Evolutionary conservation across 768 basidiomycete genomes (phyloP).

Genomic region (Trametes maxima): DNA sequence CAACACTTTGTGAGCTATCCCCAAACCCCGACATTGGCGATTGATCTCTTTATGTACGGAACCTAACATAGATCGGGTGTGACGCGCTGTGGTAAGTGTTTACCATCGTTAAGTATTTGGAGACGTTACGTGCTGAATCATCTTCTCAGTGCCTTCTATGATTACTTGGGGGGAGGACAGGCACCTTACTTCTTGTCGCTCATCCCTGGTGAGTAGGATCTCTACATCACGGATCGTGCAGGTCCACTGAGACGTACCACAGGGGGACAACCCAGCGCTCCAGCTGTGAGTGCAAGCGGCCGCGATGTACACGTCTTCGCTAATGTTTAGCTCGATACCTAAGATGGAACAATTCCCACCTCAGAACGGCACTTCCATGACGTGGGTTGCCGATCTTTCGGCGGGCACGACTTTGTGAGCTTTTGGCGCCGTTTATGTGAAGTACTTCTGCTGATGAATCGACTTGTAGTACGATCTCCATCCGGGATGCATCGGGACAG

Average conservation of each 20-base stretch:
- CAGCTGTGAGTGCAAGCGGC: slow-evolving; percentile 46
- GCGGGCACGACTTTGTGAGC: slow-evolving; percentile 51
- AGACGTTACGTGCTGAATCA: neutral
- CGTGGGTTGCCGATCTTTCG: slow-evolving; percentile 58
- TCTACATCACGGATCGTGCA: neutral
- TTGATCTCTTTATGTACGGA: neutral
- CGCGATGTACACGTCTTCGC: neutral
- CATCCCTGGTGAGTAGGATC: slow-evolving; percentile 55
- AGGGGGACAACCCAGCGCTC: slow-evolving; percentile 57
- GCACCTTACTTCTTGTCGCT: slow-evolving; percentile 62
- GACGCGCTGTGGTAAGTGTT: slow-evolving; percentile 53
- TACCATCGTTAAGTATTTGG: neutral
- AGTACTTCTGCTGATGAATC: neutral
- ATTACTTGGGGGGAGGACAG: slow-evolving; percentile 55
- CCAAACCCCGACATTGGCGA: neutral
- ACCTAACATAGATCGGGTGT: slow-evolving; percentile 36
- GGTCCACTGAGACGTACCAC: neutral
- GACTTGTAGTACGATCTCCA: slow-evolving; percentile 46
- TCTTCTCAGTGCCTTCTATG: slow-evolving; percentile 55
- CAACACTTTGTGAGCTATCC: slow-evolving; percentile 64
- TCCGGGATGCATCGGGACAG: slow-evolving; percentile 63
- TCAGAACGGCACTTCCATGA: slow-evolving; percentile 44
- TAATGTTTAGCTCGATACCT: neutral
- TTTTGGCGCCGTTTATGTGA: neutral
- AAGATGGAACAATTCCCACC: slow-evolving; percentile 60